Evolutionary conservation across 2,329 filamentous ascomycete species (phyloP), one percentile per base, ranked within the genome.

Genomic region (Epichloe elymi): DNA sequence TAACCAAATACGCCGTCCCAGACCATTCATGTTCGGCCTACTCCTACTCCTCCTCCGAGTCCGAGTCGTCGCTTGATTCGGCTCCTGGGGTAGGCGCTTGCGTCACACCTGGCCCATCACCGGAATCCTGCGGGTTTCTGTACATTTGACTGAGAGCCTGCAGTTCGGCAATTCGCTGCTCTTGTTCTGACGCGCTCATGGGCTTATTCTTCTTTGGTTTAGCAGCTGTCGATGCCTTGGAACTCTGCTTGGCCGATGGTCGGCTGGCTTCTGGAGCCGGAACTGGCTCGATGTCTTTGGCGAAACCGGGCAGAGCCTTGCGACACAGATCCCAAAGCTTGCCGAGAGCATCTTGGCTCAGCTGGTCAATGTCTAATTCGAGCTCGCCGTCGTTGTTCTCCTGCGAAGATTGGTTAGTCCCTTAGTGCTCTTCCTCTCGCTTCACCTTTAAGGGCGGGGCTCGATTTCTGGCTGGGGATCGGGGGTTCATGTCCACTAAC

Each of bases 201-300:
- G 83, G 83, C 71, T 86, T 86, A 65, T 86, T 85, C 72, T 85
- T 85, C 70, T 82, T 82, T 49, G 77, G 78, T 65, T 81, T 80
- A 55, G 68, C 65, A 33, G 48, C 52, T 19, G 52, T 46, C 33
- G 52, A 44, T 3, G 51, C 46, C 19, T 48, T 51, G 14, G 48
- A 40, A 0, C 62, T 52, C 48, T 61, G 58, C 53, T 69, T 67
- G 30, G 61, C 54, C 8, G 63, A 53, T 4, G 63, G 55, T 3
- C 60, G 61, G 49, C 54, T 58, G 37, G 58, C 60, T 45, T 68
- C 65, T 4, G 66, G 61, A 36, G 66, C 63, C 15, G 61, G 51
- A 15, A 58, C 38, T 5, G 58, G 56, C 26, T 59, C 58, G 12
- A 59, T 53, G 41, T 67, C 65, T 52, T 67, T 69, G 14, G 61